Conservation (phyloP, 192 early-diverging fungal species). For the Coemansia sp. region DNA sequence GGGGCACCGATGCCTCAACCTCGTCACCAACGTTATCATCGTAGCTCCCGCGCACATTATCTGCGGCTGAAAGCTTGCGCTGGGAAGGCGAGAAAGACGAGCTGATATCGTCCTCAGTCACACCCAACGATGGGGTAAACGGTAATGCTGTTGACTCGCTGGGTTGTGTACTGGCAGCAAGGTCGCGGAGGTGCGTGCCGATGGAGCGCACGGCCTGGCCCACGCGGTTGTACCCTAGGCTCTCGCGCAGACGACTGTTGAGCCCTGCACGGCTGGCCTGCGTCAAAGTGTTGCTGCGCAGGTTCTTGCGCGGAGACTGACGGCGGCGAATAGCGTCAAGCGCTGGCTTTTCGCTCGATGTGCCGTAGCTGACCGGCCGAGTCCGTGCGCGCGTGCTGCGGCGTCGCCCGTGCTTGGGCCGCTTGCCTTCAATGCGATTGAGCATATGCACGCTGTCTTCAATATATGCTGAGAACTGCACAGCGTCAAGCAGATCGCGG, state of each 20-base stretch:
- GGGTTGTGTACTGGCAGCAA: constrained; percentile 25
- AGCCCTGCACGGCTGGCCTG: constrained; percentile 20
- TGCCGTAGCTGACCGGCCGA: constrained; percentile 15
- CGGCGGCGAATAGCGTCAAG: background rate
- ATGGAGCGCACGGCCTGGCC: constrained; percentile 28
- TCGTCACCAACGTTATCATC: background rate
- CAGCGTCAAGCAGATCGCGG: constrained; percentile 40
- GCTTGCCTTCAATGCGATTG: constrained; percentile 29
- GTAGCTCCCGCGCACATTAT: background rate
- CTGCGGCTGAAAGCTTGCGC: constrained; percentile 3
- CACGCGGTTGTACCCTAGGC: constrained; percentile 24
- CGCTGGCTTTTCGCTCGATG: constrained; percentile 3
- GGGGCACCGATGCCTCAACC: background rate
- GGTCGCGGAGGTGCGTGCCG: constrained; percentile 35
- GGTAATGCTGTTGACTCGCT: constrained; percentile 16
- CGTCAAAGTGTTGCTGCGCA: constrained; percentile 20
- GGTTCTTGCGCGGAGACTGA: constrained; percentile 5
- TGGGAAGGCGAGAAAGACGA: constrained; percentile 26
- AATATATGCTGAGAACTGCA: constrained; percentile 31
- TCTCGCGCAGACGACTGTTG: constrained; percentile 34
- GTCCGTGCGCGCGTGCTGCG: constrained; percentile 5
- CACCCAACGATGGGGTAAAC: constrained; percentile 1
- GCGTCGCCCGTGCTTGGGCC: constrained; percentile 16
- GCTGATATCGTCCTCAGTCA: constrained; percentile 8
- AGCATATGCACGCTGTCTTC: constrained; percentile 39